These are phyloP conservation scores for Tilletia horrida DNA, from an alignment of 1,284 basidiomycete species.

Conservation along the genomic window DNA sequence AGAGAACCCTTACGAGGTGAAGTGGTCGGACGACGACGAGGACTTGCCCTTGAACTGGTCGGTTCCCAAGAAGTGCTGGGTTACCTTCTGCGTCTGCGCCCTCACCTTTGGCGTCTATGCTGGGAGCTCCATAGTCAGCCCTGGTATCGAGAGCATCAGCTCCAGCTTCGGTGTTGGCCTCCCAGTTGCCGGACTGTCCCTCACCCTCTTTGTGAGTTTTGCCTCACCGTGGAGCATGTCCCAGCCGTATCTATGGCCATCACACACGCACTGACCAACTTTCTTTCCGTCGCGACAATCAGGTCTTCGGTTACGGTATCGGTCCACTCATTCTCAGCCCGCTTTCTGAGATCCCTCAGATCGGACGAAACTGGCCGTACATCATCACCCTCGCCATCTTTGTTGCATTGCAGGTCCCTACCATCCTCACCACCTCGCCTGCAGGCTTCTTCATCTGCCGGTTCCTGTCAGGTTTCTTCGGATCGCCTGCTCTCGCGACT, in stretches of 20 bases:
- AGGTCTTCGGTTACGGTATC: conserved; percentile 37
- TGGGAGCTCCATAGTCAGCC: conserved; percentile 63
- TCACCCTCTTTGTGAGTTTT: conserved; percentile 21
- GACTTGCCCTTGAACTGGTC: conserved; percentile 54
- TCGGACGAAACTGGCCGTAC: conserved; percentile 57
- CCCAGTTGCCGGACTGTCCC: conserved; percentile 10
- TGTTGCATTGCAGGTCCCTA: conserved; percentile 35
- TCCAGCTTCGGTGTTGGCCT: conserved; percentile 1
- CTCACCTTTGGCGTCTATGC: conserved; percentile 62
- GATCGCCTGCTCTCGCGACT: conserved; percentile 39
- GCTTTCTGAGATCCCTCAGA: conserved; percentile 50
- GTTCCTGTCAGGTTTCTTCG: conserved; percentile 42
- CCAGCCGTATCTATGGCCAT: too few species aligned
- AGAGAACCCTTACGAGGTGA: conserved; percentile 56
- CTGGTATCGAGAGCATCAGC: conserved; percentile 57
- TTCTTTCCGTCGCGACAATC: too few species aligned
- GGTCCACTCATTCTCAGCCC: conserved; percentile 52
- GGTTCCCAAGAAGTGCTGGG: conserved; percentile 40
- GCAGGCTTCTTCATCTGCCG: conserved; percentile 39
- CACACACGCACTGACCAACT: too few species aligned
- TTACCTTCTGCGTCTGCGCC: conserved; percentile 43
- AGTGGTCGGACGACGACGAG: conserved; percentile 53
- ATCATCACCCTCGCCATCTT: conserved; percentile 54
- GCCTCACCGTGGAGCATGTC: too few species aligned
- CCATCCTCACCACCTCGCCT: conserved; percentile 28